phyloP scores from a whole-genome alignment of 163 green algal species.

The Coccomyxa subellipsoidea region DNA sequence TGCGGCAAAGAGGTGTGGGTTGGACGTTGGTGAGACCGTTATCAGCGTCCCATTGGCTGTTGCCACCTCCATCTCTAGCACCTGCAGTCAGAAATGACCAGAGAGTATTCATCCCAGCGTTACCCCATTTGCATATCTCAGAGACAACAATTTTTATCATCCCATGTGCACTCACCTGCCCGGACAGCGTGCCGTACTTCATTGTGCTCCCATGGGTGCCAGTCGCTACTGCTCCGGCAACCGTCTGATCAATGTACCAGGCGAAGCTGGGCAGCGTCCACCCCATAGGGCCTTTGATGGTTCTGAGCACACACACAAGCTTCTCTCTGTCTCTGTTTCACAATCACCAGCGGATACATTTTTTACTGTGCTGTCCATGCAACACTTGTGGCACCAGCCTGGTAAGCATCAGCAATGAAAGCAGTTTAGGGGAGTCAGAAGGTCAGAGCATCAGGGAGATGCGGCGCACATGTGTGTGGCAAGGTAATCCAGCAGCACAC shows the following conservation, averaged over 20 bases:
- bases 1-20: slow-evolving; percentile 66
- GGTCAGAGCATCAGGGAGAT: too few species aligned
- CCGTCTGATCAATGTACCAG: slow-evolving; percentile 83
- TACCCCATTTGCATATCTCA: background rate
- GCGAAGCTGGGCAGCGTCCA: slow-evolving; percentile 65
- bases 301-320: slow-evolving; percentile 14
- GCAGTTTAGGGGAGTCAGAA: too few species aligned
- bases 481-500: slow-evolving; percentile 56
- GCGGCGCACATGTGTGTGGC: slow-evolving; percentile 33
- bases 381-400: background rate
- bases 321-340: too few species aligned
- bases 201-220: slow-evolving; percentile 77
- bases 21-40: slow-evolving; percentile 45
- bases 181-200: slow-evolving; percentile 54
- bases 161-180: slow-evolving; percentile 31
- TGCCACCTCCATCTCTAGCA: slow-evolving; percentile 65
- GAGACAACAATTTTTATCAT: background rate
- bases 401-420: background rate
- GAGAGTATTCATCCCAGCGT: background rate
- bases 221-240: slow-evolving; percentile 82
- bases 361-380: background rate
- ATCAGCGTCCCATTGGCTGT: slow-evolving; percentile 74
- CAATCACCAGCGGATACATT: too few species aligned
- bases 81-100: slow-evolving; percentile 34
- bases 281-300: slow-evolving; percentile 19